Percentiles rank a stretch among this genome's conserved stretches.
phyloP scores from a whole-genome alignment of 148 eudicot species.

The Cornus suecica region DNA sequence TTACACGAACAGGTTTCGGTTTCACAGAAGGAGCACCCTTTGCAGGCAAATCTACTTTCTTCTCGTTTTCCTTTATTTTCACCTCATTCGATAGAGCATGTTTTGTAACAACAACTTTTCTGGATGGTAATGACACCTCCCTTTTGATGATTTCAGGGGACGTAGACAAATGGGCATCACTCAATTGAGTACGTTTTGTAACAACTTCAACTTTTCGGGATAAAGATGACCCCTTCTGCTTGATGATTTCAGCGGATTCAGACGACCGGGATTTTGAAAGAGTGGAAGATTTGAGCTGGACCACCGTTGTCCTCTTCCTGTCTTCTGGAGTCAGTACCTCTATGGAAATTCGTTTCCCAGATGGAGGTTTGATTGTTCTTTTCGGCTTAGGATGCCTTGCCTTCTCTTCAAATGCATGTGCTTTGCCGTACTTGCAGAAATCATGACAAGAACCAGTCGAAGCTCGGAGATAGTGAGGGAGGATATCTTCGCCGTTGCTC shows the following conservation, averaged over 20 bases:
- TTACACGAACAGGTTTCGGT: constrained; percentile 11
- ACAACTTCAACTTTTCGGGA: constrained; percentile 23
- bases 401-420: constrained; percentile 43
- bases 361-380: constrained; percentile 29
- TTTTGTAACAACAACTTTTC: constrained; percentile 19
- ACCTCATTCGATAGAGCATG: constrained; percentile 21
- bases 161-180: constrained; percentile 15
- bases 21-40: constrained; percentile 21
- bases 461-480: constrained; percentile 75
- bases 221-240: constrained; percentile 30
- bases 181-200: constrained; percentile 19
- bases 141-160: constrained; percentile 33
- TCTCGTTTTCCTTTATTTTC: constrained; percentile 16
- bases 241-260: constrained; percentile 30
- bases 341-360: constrained; percentile 15
- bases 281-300: constrained; percentile 28
- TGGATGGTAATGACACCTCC: constrained; percentile 31
- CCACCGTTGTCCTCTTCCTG: constrained; percentile 28
- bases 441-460: constrained; percentile 92
- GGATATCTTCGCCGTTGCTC: constrained; percentile 17
- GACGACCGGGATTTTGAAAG: constrained; percentile 15
- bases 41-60: constrained; percentile 12
- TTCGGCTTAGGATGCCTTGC: constrained; percentile 27
- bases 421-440: constrained; percentile 63
- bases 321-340: constrained; percentile 31